Conservation (phyloP, 768 basidiomycete genomes). For the Termitomyces sp. region DNA sequence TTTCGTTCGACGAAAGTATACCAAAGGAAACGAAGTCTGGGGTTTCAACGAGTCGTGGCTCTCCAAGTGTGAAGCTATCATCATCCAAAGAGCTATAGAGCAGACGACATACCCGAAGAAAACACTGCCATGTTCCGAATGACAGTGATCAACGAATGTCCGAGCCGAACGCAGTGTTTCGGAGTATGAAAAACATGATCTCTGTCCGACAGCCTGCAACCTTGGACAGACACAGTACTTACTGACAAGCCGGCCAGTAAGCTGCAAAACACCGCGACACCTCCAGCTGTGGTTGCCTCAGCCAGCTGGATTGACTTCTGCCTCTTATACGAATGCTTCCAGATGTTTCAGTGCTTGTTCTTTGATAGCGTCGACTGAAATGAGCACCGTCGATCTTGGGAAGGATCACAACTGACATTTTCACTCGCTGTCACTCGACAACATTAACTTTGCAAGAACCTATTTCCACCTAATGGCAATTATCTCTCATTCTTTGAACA, state of each 20-base stretch:
- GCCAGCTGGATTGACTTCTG: too few relatives aligned
- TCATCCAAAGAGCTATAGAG: conserved; percentile 25
- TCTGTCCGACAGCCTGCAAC: too few relatives aligned
- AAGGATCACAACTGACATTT: not conserved
- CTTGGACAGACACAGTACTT: too few relatives aligned
- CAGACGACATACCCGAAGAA: not conserved
- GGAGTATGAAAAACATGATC: too few relatives aligned
- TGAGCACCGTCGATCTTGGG: not conserved
- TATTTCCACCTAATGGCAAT: not conserved
- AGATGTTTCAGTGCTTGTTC: not conserved
- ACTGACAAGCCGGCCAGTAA: too few relatives aligned
- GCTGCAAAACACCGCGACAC: too few relatives aligned
- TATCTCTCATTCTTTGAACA: too few relatives aligned
- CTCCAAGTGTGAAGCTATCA: conserved; percentile 33
- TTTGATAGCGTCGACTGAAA: not conserved
- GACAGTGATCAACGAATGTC: too few relatives aligned
- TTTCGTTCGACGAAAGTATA: conserved; percentile 29
- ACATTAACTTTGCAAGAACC: not conserved
- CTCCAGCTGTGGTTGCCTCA: too few relatives aligned
- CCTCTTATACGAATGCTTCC: not conserved
- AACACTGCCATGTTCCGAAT: too few relatives aligned
- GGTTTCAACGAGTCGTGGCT: conserved; percentile 33
- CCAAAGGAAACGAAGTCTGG: conserved; percentile 31
- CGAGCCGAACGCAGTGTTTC: conserved; percentile 2
- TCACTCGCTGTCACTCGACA: not conserved